Base-by-base conservation (phyloP, 768 basidiomycete species). In the Tubosaeta sp. region DNA sequence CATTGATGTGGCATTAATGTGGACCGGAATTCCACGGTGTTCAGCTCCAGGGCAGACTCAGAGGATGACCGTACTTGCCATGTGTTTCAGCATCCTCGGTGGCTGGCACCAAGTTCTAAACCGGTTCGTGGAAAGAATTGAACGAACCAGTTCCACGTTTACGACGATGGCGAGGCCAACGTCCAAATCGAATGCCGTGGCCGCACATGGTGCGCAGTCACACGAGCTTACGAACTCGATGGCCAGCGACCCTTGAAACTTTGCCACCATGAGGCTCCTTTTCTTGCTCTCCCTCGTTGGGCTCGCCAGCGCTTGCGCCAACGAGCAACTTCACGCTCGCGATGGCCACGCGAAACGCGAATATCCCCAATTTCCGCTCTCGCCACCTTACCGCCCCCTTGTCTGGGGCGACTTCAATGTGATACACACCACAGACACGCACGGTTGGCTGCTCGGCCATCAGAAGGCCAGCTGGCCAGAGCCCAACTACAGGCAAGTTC, bases 331-430 rank as follows among this genome's bases (percentile, higher is more conserved):
- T 3, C 57, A 58, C 41, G 54, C 50, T 55, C 70, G 50, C 58
- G 63, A 57, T 44, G 63, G 57, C 14, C 69, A 67, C 44, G 42
- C 46, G 44, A 71, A 66, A 52, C 72, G 76, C 48, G 71, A 72
- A 46, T 66, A 70, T 46, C 75, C 79, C 0, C 67, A 74, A 43
- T 57, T 69, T 13, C 70, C 71, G 13, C 66, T 84, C 31, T 71
- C 81, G 1, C 75, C 75, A 16, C 91, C 91, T 5, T 77, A 78
- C 50, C 74, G 84, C 17, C 78, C 81, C 22, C 76, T 95, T 13
- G 79, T 81, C 47, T 94, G 92, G 93, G 83, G 86, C n/a, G 90
- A 94, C 61, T 76, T 95, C 64, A 95, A 95, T 64, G 79, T 94
- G 60, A 77, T 94, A 43, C 83, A 86, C 60, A 94, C 91, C 3